A percentile compares a stretch with the other conserved stretches of the same genome.
phyloP scores from a whole-genome alignment of 176 grass and related monocot genomes.

The Otatea glauca region DNA sequence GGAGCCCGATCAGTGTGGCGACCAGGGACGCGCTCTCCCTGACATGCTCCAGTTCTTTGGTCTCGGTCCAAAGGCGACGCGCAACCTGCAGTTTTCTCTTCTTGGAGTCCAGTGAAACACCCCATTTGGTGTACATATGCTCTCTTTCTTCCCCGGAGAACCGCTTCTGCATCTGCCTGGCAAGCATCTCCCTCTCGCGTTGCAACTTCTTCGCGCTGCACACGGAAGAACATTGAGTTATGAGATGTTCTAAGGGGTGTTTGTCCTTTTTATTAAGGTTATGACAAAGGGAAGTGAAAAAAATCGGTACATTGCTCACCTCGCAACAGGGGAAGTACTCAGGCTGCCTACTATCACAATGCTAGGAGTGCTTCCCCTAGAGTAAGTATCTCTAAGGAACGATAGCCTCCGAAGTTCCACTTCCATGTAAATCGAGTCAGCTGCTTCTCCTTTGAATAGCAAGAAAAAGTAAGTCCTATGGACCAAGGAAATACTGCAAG shows the following conservation, averaged over 20 bases:
- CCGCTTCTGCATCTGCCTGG: constrained; percentile 75
- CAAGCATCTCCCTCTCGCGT: constrained; percentile 82
- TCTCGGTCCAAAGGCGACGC: constrained; percentile 68
- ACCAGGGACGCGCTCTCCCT: constrained; percentile 83
- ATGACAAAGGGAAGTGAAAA: not conserved
- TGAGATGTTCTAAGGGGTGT: not conserved
- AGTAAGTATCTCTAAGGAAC: constrained; percentile 69
- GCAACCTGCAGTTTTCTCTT: constrained; percentile 81
- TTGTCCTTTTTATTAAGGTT: not conserved
- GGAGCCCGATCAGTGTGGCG: constrained; percentile 75
- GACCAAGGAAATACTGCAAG: constrained; percentile 79
- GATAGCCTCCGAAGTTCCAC: constrained; percentile 81
- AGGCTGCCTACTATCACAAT: constrained; percentile 46
- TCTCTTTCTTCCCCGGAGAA: constrained; percentile 64
- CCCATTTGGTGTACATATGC: constrained; percentile 83
- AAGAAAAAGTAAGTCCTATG: constrained; percentile 95
- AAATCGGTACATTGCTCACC: constrained; percentile 42
- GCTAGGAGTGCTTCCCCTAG: constrained; percentile 53
- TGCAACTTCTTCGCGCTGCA: constrained; percentile 69
- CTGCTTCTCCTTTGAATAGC: constrained; percentile 88
- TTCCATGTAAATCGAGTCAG: constrained; percentile 95
- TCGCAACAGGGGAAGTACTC: constrained; percentile 58
- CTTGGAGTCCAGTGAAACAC: constrained; percentile 75
- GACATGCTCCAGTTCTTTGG: constrained; percentile 71
- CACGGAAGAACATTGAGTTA: not conserved